phyloP scores from a whole-genome alignment of 2,329 filamentous ascomycete species.

The Hypoxylon sp. region DNA sequence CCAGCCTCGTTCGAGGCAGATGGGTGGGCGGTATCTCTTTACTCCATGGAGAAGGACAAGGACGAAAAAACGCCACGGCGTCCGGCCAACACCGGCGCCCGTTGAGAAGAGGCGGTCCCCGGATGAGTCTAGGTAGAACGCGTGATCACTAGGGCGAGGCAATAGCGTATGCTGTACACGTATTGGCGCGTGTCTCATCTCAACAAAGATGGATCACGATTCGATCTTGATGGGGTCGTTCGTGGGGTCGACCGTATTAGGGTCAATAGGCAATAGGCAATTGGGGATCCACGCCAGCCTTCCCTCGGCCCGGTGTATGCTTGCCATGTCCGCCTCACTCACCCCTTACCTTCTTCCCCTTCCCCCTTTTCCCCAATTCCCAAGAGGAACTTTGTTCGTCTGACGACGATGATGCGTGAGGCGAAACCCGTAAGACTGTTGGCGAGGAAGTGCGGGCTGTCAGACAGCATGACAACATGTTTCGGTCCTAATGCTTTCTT shows the following conservation, averaged over 20 bases:
- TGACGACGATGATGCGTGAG: slow-evolving; percentile 23
- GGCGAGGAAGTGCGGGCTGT: slow-evolving; percentile 36
- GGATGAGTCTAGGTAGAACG: neutral
- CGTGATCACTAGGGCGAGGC: neutral
- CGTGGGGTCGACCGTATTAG: slow-evolving; percentile 3
- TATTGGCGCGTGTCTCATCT: slow-evolving; percentile 26
- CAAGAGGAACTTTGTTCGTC: slow-evolving; percentile 11
- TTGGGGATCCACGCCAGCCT: slow-evolving; percentile 23
- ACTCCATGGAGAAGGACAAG: slow-evolving; percentile 1
- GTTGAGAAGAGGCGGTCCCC: slow-evolving; percentile 18
- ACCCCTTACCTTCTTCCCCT: slow-evolving; percentile 8
- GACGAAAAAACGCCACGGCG: slow-evolving; percentile 6
- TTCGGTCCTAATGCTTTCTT: slow-evolving; percentile 29
- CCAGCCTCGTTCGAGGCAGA: neutral
- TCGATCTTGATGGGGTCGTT: slow-evolving; percentile 35
- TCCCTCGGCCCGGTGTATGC: slow-evolving; percentile 6
- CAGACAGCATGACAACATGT: slow-evolving; percentile 15
- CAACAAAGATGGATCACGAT: slow-evolving; percentile 33
- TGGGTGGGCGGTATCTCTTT: neutral
- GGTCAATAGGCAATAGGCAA: slow-evolving; percentile 1
- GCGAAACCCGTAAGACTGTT: slow-evolving; percentile 35
- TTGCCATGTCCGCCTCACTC: slow-evolving; percentile 25
- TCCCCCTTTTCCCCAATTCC: neutral
- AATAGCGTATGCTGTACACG: slow-evolving; percentile 6
- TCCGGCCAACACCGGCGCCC: slow-evolving; percentile 20